Conservation (phyloP, 176 grass and related monocot genomes). For the Carex littledalei region DNA sequence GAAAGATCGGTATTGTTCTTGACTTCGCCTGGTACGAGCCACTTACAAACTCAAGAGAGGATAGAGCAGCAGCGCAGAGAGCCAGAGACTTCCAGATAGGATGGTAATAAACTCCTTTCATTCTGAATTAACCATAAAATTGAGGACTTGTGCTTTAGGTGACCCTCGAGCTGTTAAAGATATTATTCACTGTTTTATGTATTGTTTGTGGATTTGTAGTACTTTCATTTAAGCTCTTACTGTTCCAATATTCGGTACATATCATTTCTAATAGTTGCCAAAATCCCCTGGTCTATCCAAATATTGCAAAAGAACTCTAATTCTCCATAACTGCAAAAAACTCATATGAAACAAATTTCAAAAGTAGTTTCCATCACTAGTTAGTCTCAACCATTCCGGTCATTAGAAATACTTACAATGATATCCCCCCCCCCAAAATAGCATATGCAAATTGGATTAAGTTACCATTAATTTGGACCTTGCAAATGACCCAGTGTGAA, state of each 20-base stretch:
- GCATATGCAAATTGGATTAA: background rate
- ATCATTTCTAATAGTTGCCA: background rate
- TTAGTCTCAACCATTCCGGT: background rate
- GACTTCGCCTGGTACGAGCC: constrained; percentile 64
- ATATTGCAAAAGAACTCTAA: background rate
- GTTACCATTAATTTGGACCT: background rate
- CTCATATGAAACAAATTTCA: background rate
- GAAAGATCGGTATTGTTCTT: constrained; percentile 61
- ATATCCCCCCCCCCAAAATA: background rate
- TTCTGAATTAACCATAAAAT: background rate
- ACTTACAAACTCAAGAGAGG: constrained; percentile 52
- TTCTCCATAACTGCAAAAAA: background rate
- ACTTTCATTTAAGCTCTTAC: background rate
- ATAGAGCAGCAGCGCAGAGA: constrained; percentile 76
- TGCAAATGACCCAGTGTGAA: background rate
- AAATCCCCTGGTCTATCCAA: background rate
- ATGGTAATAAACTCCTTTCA: constrained; percentile 42
- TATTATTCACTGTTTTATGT: background rate
- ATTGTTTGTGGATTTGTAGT: background rate
- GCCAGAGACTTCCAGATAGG: constrained; percentile 88
- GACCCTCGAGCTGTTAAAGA: background rate
- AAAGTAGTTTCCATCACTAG: background rate
- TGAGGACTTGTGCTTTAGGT: background rate
- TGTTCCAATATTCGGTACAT: background rate
- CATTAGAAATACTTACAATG: background rate